phyloP scores from a whole-genome alignment of 345 rosid genomes.

The Eucalyptus regnans region DNA sequence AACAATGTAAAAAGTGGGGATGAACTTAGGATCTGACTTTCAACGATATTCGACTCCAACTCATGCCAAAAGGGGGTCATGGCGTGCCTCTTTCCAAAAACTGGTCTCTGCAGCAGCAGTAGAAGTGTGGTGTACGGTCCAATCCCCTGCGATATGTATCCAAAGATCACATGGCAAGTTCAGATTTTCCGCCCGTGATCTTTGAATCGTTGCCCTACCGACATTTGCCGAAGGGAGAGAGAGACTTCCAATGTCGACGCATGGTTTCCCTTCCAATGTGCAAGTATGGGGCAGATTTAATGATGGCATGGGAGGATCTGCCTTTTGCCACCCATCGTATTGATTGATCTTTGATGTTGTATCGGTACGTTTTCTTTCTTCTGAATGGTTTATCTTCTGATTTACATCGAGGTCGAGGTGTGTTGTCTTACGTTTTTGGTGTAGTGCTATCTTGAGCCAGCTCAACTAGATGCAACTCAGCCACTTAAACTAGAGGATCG shows the following conservation, averaged over 20 bases:
- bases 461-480: neutral
- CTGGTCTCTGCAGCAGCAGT: neutral
- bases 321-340: neutral
- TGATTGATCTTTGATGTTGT: neutral
- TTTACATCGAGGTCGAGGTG: neutral
- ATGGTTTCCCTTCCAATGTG: neutral
- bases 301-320: neutral
- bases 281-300: neutral
- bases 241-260: neutral
- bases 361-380: neutral
- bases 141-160: neutral
- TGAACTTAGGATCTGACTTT: neutral
- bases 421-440: neutral
- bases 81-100: neutral
- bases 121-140: neutral
- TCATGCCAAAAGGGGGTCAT: neutral
- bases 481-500: neutral
- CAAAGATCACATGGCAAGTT: neutral
- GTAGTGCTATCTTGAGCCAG: neutral
- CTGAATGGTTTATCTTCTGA: neutral
- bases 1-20: neutral
- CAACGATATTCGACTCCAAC: neutral
- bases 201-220: neutral
- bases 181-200: neutral
- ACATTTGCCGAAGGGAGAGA: neutral